Percentiles rank a stretch among this genome's conserved stretches.
Conservation (phyloP, 495 filamentous ascomycete genomes). For the Symbiotaphrina buchneri region DNA sequence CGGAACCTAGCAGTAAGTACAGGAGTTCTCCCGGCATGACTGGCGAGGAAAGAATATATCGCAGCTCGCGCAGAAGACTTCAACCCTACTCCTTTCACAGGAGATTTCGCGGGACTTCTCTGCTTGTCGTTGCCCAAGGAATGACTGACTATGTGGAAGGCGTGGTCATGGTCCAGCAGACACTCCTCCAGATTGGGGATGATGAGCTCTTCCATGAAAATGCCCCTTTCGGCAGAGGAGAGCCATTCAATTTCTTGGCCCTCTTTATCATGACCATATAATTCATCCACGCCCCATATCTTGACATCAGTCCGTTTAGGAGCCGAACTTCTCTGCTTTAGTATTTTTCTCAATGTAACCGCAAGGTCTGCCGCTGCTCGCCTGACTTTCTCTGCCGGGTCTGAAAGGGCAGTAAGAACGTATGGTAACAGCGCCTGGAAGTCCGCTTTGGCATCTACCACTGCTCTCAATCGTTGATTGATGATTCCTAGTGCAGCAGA, state of each 20-base stretch:
- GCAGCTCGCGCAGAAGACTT: slow-evolving; percentile 40
- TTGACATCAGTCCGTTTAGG: slow-evolving; percentile 10
- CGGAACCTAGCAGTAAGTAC: slow-evolving; percentile 39
- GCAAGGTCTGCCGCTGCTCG: slow-evolving; percentile 47
- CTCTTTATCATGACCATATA: slow-evolving; percentile 31
- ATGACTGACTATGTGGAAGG: slow-evolving; percentile 33
- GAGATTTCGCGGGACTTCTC: too few relatives aligned
- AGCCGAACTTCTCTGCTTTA: slow-evolving; percentile 13
- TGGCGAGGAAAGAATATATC: slow-evolving; percentile 52
- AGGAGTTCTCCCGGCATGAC: slow-evolving; percentile 45
- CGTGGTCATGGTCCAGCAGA: slow-evolving; percentile 43
- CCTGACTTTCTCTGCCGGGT: slow-evolving; percentile 50
- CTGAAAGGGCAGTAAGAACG: slow-evolving; percentile 44
- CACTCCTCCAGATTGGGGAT: slow-evolving; percentile 62
- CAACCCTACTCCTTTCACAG: slow-evolving; percentile 23
- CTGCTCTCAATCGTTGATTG: slow-evolving; percentile 11
- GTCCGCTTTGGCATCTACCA: slow-evolving; percentile 17
- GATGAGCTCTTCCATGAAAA: slow-evolving; percentile 38
- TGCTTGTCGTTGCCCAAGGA: slow-evolving; percentile 28
- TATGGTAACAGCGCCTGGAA: slow-evolving; percentile 64
- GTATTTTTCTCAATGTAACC: slow-evolving; percentile 17
- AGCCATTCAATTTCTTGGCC: slow-evolving; percentile 33
- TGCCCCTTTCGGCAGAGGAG: slow-evolving; percentile 25
- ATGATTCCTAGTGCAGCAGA: slow-evolving; percentile 40
- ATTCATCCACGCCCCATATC: slow-evolving; percentile 25